Evolutionary conservation across 2,329 filamentous ascomycete genomes (phyloP), one percentile per base, ranked within the genome.

Genomic region (Penicillium aurantiogriseum): DNA sequence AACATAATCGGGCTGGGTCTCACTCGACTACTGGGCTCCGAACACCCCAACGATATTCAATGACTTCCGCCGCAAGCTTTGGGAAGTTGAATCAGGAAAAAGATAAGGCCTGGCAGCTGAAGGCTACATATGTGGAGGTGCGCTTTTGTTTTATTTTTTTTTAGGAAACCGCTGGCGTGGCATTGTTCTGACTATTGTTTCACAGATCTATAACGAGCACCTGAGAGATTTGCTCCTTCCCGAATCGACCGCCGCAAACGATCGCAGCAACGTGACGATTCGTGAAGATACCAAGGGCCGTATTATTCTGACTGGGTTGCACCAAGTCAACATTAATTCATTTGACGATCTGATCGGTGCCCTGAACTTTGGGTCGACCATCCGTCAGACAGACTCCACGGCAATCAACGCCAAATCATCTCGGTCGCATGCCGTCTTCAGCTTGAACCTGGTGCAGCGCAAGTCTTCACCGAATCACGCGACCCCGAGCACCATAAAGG

Each of bases 391-490:
- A 0, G 94, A 99, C 76, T 89, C 94, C 25, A 99, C 94, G 2
- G 94, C 93, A 3, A 94, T 97, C 71, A 99, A 99, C 71, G 94
- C 93, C 43, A 93, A 96, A 72, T 99, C 94, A 0, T 99, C 94
- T 11, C 91, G 94, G 63, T 99, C 94, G 1, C 94, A 99, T 73
- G 94, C 94, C 35, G 92, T 99, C 31, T 97, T 99, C 76, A 97
- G 91, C 71, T 79, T 99, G 61, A 97, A 97, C 68, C 83, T 99
- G 8, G 83, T 97, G 8, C 70, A 97, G 78, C 90, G 90, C 68
- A 94, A 91, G 76, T 56, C 79, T 74, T 49, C 77, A 76, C 60
- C 56, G 2, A 63, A 54, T 19, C 63, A 67, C n/a, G 60, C 68
- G 2, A 76, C 82, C 4, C 80, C 85, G 1, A 77, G 81, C 6